These are phyloP conservation scores for Cladobotryum mycophilum DNA, from an alignment of 2,329 filamentous ascomycete species.

Conservation along the genomic window DNA sequence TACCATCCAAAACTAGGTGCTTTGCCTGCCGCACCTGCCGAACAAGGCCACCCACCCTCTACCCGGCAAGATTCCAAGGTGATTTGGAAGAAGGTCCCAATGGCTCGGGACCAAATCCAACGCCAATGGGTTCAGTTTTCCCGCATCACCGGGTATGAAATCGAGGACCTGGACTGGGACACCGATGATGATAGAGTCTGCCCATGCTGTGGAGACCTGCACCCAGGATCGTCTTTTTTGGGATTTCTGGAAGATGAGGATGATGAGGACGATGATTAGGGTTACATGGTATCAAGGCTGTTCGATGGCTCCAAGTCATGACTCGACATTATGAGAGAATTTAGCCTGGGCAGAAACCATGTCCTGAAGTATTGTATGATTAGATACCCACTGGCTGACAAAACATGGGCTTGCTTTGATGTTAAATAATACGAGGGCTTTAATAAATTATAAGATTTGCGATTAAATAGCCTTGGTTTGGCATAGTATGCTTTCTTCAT, in stretches of 20 bases:
- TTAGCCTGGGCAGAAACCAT: constrained; percentile 2
- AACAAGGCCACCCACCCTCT: constrained; percentile 39
- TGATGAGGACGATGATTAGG: constrained; percentile 12
- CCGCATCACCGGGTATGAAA: constrained; percentile 32
- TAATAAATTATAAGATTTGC: too few relatives aligned
- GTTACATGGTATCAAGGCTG: constrained; percentile 17
- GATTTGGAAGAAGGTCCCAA: constrained; percentile 47
- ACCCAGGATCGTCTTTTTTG: constrained; percentile 30
- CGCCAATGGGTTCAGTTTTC: constrained; percentile 46
- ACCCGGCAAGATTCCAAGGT: constrained; percentile 36
- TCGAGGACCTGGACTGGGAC: constrained; percentile 26
- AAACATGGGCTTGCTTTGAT: constrained; percentile 4
- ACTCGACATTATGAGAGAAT: constrained; percentile 10
- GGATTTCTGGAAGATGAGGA: constrained; percentile 25
- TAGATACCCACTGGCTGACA: constrained; percentile 11
- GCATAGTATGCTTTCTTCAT: too few relatives aligned
- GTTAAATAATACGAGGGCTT: constrained; percentile 1
- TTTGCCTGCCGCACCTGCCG: constrained; percentile 36
- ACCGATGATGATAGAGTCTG: constrained; percentile 32
- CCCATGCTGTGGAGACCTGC: constrained; percentile 35
- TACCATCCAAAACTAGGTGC: constrained; percentile 23
- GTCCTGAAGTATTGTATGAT: constrained; percentile 9
- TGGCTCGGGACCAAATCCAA: constrained; percentile 31
- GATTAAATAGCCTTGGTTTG: too few relatives aligned
- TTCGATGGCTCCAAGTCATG: not conserved